Conservation (phyloP, 148 eudicot genomes). For the Chenopodium quinoa region DNA sequence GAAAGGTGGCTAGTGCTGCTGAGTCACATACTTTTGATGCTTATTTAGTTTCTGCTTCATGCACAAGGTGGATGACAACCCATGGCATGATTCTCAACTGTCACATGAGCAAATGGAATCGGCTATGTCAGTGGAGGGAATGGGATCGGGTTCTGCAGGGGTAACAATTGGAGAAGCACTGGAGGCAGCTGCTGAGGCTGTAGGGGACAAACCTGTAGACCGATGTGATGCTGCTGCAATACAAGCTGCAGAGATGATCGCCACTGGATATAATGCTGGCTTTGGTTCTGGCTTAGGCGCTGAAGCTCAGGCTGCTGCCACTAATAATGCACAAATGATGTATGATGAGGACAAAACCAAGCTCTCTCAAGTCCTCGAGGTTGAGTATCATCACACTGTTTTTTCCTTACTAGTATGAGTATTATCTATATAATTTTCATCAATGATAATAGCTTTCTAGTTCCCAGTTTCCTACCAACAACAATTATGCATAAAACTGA, state of each 20-base stretch:
- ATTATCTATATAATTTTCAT: no score
- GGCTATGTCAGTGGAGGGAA: constrained; percentile 8
- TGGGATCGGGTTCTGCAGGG: neutral
- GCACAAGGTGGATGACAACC: constrained; percentile 22
- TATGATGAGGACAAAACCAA: constrained; percentile 46
- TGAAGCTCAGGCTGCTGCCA: constrained; percentile 57
- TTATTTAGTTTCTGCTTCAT: neutral
- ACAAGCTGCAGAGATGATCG: constrained; percentile 61
- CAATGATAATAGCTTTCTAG: no score
- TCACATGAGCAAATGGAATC: constrained; percentile 27
- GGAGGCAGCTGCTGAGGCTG: constrained; percentile 45
- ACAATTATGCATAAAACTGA: no score
- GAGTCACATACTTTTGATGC: neutral
- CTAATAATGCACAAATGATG: constrained; percentile 27
- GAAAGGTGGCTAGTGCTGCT: neutral
- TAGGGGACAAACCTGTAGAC: constrained; percentile 58
- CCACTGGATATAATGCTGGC: constrained; percentile 34
- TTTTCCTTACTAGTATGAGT: no score
- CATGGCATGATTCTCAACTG: constrained; percentile 34
- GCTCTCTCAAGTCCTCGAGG: constrained; percentile 47
- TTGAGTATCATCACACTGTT: neutral
- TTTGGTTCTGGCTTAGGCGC: constrained; percentile 55
- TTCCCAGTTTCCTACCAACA: no score
- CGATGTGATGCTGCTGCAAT: constrained; percentile 63
- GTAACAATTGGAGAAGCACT: constrained; percentile 67